Conservation (phyloP, 1,139 yeast species). For the Saccharomyces hybrid region DNA sequence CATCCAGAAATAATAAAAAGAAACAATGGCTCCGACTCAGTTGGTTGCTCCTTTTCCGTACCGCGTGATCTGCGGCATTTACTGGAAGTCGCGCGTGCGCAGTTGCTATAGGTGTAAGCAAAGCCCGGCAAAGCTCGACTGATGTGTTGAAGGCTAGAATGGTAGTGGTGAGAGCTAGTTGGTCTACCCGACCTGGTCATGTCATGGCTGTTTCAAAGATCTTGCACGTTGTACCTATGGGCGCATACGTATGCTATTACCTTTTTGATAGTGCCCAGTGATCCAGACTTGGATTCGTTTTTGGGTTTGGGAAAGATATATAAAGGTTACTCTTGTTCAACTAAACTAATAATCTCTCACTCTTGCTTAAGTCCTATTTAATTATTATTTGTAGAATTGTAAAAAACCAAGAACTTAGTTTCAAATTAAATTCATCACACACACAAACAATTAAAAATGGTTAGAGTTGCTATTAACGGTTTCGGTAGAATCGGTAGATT, state of each 20-base stretch:
- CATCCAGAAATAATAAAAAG: not conserved
- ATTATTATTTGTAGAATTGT: not conserved
- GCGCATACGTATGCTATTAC: not conserved
- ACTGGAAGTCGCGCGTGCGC: not conserved
- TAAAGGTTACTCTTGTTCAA: not conserved
- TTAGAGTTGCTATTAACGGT: conserved; percentile 74
- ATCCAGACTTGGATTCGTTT: not conserved
- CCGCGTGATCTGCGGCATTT: not conserved
- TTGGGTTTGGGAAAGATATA: not conserved
- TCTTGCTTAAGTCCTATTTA: not conserved
- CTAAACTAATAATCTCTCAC: not conserved
- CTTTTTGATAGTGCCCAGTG: not conserved
- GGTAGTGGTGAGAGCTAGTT: not conserved
- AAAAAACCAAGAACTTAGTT: not conserved
- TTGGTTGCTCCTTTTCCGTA: not conserved
- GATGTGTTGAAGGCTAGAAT: not conserved
- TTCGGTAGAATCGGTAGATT: conserved; percentile 86
- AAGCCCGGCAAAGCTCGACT: not conserved
- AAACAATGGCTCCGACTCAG: not conserved
- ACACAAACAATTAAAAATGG: conserved; percentile 31
- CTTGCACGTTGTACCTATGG: not conserved
- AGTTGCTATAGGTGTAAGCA: too few relatives aligned
- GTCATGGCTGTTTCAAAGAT: not conserved
- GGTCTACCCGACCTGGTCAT: not conserved
- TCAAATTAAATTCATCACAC: conserved; percentile 6